Conservation (phyloP, 2,329 filamentous ascomycete genomes). For the Fusarium piperis region DNA sequence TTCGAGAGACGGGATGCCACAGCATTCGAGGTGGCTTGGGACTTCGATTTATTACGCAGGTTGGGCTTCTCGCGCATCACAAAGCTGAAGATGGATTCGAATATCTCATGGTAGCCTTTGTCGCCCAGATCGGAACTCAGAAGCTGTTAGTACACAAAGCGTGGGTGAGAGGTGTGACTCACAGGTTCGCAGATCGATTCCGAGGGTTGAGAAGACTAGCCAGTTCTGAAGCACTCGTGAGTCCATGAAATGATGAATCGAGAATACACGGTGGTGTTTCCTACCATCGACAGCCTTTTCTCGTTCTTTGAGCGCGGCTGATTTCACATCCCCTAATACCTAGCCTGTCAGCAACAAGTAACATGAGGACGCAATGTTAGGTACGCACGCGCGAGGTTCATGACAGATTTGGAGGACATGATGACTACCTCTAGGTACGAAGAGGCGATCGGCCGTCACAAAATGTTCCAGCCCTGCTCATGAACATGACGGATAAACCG, state of each 20-base stretch:
- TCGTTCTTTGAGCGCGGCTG: slow-evolving; percentile 49
- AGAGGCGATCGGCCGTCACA: not conserved
- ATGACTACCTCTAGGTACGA: slow-evolving; percentile 25
- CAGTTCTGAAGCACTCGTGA: slow-evolving; percentile 45
- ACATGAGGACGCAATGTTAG: not conserved
- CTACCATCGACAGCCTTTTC: slow-evolving; percentile 55
- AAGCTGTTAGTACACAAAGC: slow-evolving; percentile 14
- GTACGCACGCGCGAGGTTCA: slow-evolving; percentile 49
- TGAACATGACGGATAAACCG: too few species aligned
- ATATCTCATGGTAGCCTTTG: slow-evolving; percentile 82
- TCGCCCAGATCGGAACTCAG: slow-evolving; percentile 67
- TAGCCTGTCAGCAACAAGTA: slow-evolving; percentile 13
- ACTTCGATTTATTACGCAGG: slow-evolving; percentile 66
- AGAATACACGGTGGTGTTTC: not conserved
- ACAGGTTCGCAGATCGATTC: slow-evolving; percentile 52
- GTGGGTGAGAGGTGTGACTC: slow-evolving; percentile 15
- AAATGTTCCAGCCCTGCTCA: slow-evolving; percentile 1
- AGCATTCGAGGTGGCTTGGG: slow-evolving; percentile 55
- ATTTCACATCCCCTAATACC: slow-evolving; percentile 49
- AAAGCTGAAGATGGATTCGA: slow-evolving; percentile 81
- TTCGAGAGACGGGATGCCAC: slow-evolving; percentile 69
- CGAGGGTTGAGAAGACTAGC: slow-evolving; percentile 51
- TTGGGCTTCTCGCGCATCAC: slow-evolving; percentile 72
- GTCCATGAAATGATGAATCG: not conserved
- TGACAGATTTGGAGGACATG: slow-evolving; percentile 50